phyloP scores from a whole-genome alignment of 169 alveolate genomes.

The Plasmodium ovale region DNA sequence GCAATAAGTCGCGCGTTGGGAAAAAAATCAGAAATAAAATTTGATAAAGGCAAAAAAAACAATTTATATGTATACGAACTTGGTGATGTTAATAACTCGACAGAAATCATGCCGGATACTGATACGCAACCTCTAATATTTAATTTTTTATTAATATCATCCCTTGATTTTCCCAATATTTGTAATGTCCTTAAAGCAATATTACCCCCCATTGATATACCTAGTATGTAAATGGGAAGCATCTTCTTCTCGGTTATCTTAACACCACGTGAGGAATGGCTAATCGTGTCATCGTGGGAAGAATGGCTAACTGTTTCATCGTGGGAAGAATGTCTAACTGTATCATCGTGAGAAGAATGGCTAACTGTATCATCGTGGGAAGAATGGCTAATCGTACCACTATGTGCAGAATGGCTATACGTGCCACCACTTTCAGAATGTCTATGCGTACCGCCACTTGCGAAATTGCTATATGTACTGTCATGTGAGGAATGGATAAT shows the following conservation, averaged over 20 bases:
- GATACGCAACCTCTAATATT: constrained; percentile 79
- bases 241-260: background rate
- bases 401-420: too few relatives aligned
- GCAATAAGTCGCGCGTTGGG: constrained; percentile 51
- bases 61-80: constrained; percentile 2
- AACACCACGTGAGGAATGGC: too few relatives aligned
- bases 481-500: too few relatives aligned
- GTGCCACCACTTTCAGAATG: too few relatives aligned
- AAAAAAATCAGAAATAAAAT: constrained; percentile 14
- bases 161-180: constrained; percentile 12
- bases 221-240: constrained; percentile 63
- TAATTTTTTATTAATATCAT: constrained; percentile 14
- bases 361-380: too few relatives aligned
- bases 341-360: too few relatives aligned
- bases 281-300: too few relatives aligned
- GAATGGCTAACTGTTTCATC: too few relatives aligned
- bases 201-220: constrained; percentile 83
- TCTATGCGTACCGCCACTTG: too few relatives aligned
- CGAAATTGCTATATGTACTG: too few relatives aligned
- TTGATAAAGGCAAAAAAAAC: constrained; percentile 42
- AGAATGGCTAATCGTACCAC: too few relatives aligned
- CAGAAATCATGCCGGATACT: constrained; percentile 78
- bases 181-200: constrained; percentile 76
- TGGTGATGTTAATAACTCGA: constrained; percentile 22
- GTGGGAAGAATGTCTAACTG: too few relatives aligned